A percentile compares a stretch with the other conserved stretches of the same genome.
These are phyloP conservation scores for Lecanicillium sp. DNA, from an alignment of 2,329 filamentous ascomycete species.

Conservation along the genomic window DNA sequence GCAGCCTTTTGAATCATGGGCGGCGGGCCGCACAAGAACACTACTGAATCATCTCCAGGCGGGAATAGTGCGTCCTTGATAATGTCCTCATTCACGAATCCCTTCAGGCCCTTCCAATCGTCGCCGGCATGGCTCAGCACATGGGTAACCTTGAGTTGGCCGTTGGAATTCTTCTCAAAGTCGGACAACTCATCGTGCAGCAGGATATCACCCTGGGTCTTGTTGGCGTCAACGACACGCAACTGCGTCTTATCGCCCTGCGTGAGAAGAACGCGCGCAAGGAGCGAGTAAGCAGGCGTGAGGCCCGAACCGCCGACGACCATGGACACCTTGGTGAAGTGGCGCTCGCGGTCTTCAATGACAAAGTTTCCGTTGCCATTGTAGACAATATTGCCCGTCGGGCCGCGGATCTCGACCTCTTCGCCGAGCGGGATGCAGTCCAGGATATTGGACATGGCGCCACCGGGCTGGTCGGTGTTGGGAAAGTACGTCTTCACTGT, in stretches of 20 bases:
- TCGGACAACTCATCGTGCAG: slow-evolving; percentile 48
- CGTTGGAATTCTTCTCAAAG: slow-evolving; percentile 36
- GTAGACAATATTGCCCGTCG: slow-evolving; percentile 43
- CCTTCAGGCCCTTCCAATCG: slow-evolving; percentile 36
- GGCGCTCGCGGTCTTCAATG: slow-evolving; percentile 31
- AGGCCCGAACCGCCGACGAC: slow-evolving; percentile 43
- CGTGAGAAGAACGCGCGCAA: slow-evolving; percentile 31
- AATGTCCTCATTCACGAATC: slow-evolving; percentile 33
- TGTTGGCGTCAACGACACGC: slow-evolving; percentile 42
- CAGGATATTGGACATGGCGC: slow-evolving; percentile 45
- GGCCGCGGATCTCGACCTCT: slow-evolving; percentile 43
- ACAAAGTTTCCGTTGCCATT: slow-evolving; percentile 35
- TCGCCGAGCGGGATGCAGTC: slow-evolving; percentile 40
- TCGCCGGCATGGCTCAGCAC: slow-evolving; percentile 36
- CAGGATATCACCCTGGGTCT: slow-evolving; percentile 52
- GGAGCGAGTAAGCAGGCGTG: slow-evolving; percentile 40
- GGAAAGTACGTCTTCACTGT: slow-evolving; percentile 46
- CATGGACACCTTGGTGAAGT: slow-evolving; percentile 36
- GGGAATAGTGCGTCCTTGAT: slow-evolving; percentile 32
- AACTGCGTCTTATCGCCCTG: slow-evolving; percentile 28
- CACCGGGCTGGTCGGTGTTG: slow-evolving; percentile 36
- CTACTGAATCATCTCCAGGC: slow-evolving; percentile 30
- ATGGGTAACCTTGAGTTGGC: slow-evolving; percentile 36
- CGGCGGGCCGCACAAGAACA: slow-evolving; percentile 42
- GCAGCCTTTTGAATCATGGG: slow-evolving; percentile 44